These are phyloP conservation scores for Kuraishia cidri DNA, from an alignment of 805 yeast genomes.

Conservation along the genomic window DNA sequence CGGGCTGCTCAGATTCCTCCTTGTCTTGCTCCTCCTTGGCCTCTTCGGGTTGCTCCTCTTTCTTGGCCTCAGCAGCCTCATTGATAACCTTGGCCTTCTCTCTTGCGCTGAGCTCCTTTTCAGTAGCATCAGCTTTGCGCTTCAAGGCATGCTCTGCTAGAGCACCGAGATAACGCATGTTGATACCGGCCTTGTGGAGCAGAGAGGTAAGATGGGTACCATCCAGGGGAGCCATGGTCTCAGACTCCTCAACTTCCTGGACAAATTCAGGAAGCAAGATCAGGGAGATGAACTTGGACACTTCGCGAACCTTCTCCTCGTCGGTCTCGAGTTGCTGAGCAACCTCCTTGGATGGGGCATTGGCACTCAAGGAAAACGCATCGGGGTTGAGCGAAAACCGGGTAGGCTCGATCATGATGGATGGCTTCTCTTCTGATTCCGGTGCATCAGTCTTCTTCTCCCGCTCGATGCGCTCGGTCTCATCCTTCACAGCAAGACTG, in stretches of 20 bases:
- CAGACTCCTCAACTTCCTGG: constrained; percentile 40
- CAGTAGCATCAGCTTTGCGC: constrained; percentile 9
- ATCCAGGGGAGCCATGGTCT: constrained; percentile 60
- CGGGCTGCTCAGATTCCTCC: constrained; percentile 16
- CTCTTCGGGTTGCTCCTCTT: constrained; percentile 17
- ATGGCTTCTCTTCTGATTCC: constrained; percentile 32
- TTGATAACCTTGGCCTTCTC: constrained; percentile 14
- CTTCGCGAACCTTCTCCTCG: constrained; percentile 55
- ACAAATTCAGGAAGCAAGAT: constrained; percentile 57
- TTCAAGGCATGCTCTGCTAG: constrained; percentile 30
- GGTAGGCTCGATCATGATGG: constrained; percentile 42
- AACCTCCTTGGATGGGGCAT: constrained; percentile 24
- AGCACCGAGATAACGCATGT: constrained; percentile 77
- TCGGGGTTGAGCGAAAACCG: constrained; percentile 71
- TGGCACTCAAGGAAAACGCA: constrained; percentile 41
- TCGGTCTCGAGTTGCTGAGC: constrained; percentile 34
- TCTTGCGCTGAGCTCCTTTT: constrained; percentile 12
- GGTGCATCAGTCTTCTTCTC: constrained; percentile 13
- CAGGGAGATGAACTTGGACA: constrained; percentile 53
- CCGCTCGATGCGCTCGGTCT: constrained; percentile 32
- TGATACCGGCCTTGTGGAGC: constrained; percentile 79
- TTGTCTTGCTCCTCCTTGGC: constrained; percentile 20
- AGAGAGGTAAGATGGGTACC: constrained; percentile 63
- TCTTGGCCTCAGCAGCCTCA: constrained; percentile 14
- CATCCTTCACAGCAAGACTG: constrained; percentile 38